These are phyloP conservation scores for Ophiostoma sp. DNA, from an alignment of 2,329 filamentous ascomycete species.

Conservation along the genomic window DNA sequence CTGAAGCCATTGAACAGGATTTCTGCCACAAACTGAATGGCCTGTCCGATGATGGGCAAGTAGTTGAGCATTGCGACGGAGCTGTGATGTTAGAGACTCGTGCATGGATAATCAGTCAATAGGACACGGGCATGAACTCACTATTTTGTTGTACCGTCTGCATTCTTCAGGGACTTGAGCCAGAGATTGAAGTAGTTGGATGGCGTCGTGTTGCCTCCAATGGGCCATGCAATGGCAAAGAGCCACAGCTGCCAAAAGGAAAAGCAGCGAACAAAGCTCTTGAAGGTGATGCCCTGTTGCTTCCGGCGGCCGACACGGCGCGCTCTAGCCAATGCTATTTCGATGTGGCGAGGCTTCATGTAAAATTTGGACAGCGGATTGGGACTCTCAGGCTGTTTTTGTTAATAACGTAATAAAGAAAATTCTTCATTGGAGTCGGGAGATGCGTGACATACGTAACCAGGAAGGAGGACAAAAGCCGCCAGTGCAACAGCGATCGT, in stretches of 20 bases:
- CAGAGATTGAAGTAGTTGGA: constrained; percentile 25
- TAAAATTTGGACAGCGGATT: constrained; percentile 24
- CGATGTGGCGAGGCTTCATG: constrained; percentile 23
- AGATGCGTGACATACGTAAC: constrained; percentile 23
- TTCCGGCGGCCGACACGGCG: constrained; percentile 19
- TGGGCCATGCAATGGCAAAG: constrained; percentile 24
- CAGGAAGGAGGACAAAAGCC: constrained; percentile 20
- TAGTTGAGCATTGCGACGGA: constrained; percentile 26
- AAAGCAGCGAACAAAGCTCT: constrained; percentile 22
- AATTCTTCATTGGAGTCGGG: too few relatives aligned
- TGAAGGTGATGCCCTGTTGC: constrained; percentile 20
- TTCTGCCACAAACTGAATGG: constrained; percentile 23
- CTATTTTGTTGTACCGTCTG: constrained; percentile 23
- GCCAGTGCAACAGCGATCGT: constrained; percentile 23
- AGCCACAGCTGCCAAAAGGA: constrained; percentile 25
- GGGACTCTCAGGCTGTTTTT: constrained; percentile 15
- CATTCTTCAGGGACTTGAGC: constrained; percentile 24
- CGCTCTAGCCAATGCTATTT: constrained; percentile 14
- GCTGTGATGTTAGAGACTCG: neutral
- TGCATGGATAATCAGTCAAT: neutral
- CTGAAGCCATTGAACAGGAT: constrained; percentile 21
- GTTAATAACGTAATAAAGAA: neutral
- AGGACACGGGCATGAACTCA: neutral
- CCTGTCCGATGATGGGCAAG: constrained; percentile 24
- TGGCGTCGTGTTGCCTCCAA: constrained; percentile 19